Evolutionary conservation across 2,329 filamentous ascomycete genomes (phyloP).

Genomic region (Fonsecaea pedrosoi): DNA sequence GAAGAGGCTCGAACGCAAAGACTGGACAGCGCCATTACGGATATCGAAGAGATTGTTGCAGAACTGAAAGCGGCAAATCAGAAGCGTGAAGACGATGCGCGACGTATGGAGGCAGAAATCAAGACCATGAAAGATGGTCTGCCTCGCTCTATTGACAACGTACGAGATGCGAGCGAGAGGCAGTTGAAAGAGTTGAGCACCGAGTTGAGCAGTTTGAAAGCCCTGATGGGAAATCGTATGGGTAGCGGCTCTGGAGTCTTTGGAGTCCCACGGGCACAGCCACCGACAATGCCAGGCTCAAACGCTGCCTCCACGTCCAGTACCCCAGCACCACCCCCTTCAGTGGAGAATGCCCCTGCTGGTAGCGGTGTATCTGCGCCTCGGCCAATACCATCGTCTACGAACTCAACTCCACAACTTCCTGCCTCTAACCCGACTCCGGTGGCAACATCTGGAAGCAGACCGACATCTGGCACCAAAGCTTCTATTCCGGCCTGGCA

Average conservation of each 20-base stretch:
- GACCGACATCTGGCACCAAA: conserved; percentile 49
- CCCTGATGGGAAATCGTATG: conserved; percentile 73
- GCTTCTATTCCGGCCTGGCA: conserved; percentile 83
- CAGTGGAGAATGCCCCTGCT: conserved; percentile 10
- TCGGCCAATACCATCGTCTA: conserved; percentile 30
- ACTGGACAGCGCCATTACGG: conserved; percentile 78
- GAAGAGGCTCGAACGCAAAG: conserved; percentile 84
- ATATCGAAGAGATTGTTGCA: conserved; percentile 81
- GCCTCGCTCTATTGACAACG: conserved; percentile 84
- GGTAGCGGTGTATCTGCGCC: conserved; percentile 18
- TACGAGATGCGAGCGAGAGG: conserved; percentile 82
- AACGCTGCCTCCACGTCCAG: conserved; percentile 27
- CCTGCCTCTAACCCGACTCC: conserved; percentile 22
- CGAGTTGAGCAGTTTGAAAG: conserved; percentile 92
- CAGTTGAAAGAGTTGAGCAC: conserved; percentile 82
- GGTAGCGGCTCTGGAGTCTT: conserved; percentile 42
- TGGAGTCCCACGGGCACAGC: conserved; percentile 42
- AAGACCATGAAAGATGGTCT: conserved; percentile 81
- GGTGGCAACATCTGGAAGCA: neutral
- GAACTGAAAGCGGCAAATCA: conserved; percentile 82
- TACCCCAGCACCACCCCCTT: conserved; percentile 18
- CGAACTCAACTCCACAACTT: conserved; percentile 27
- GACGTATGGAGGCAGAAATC: conserved; percentile 85
- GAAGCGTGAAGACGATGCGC: conserved; percentile 84
- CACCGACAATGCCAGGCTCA: conserved; percentile 44